Conservation (phyloP, 1,284 basidiomycete genomes). For the Megacollybia platyphylla region DNA sequence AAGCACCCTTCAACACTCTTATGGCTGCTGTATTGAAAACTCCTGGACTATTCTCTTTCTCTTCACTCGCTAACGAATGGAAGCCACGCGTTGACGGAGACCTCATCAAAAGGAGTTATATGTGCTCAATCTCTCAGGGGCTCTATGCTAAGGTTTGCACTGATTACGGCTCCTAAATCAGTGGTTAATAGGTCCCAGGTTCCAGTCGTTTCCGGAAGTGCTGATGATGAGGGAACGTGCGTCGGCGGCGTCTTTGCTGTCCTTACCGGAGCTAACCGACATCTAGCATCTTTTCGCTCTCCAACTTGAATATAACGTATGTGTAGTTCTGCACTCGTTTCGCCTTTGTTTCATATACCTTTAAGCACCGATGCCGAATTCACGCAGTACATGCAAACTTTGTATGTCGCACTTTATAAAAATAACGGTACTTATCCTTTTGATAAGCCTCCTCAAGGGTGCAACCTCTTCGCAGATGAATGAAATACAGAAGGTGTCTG, state of each 20-base stretch:
- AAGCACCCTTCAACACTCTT: conserved; percentile 9
- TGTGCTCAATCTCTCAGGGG: conserved; percentile 3
- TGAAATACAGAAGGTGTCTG: conserved; percentile 12
- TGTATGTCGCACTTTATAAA: conserved; percentile 5
- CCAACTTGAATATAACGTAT: conserved; percentile 13
- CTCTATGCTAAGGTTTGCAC: conserved; percentile 14
- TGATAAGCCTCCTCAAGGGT: conserved; percentile 10
- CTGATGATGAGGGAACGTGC: neutral
- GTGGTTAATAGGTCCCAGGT: neutral
- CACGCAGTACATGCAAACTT: conserved; percentile 9
- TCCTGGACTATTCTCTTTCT: conserved; percentile 8
- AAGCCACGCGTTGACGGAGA: conserved; percentile 11
- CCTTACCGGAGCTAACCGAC: neutral
- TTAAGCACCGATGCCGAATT: conserved; percentile 12
- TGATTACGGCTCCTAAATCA: conserved; percentile 9
- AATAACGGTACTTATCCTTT: neutral
- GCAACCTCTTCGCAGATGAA: conserved; percentile 8
- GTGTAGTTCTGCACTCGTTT: neutral
- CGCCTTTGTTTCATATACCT: conserved; percentile 2
- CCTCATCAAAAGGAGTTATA: conserved; percentile 11
- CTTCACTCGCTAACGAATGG: conserved; percentile 9
- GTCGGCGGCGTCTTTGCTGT: conserved; percentile 3
- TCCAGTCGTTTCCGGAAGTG: neutral
- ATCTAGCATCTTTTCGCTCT: conserved; percentile 9
- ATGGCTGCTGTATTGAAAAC: conserved; percentile 10